Conservation (phyloP, 495 filamentous ascomycete species). For the Staphylotrichum longicolle region DNA sequence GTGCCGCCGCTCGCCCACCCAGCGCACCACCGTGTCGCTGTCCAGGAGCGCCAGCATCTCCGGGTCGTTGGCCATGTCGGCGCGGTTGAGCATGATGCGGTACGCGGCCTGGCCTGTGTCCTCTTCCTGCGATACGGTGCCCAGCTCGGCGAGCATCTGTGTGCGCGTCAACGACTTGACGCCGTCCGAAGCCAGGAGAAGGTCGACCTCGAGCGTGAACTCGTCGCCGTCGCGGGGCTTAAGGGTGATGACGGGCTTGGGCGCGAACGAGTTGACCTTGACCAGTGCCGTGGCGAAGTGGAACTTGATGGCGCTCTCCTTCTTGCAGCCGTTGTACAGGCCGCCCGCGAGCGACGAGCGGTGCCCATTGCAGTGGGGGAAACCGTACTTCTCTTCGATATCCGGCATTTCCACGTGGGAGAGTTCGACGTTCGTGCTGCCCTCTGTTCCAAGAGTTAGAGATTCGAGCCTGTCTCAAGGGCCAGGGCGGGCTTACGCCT, state of each 20-base stretch:
- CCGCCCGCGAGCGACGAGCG: constrained; percentile 67
- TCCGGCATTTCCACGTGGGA: constrained; percentile 67
- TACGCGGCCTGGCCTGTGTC: constrained; percentile 81
- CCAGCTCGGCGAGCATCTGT: constrained; percentile 57
- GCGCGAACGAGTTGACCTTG: constrained; percentile 54
- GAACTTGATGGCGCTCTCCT: constrained; percentile 65
- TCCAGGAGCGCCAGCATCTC: constrained; percentile 67
- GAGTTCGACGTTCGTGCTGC: constrained; percentile 64
- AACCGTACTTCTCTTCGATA: constrained; percentile 64
- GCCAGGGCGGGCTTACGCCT: constrained; percentile 29
- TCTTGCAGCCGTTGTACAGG: constrained; percentile 65
- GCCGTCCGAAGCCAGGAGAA: constrained; percentile 70
- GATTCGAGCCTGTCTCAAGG: background rate
- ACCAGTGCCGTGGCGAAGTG: constrained; percentile 59
- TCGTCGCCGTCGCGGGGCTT: constrained; percentile 56
- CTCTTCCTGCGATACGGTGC: constrained; percentile 56
- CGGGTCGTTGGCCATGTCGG: constrained; percentile 63
- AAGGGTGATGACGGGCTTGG: constrained; percentile 55
- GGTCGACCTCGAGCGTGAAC: constrained; percentile 59
- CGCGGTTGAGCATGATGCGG: constrained; percentile 73
- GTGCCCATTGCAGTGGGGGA: constrained; percentile 78
- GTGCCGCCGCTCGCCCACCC: constrained; percentile 75
- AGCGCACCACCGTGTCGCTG: constrained; percentile 65
- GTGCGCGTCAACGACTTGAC: constrained; percentile 66
- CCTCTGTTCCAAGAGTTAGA: constrained; percentile 48